These are phyloP conservation scores for Neurospora cerealis DNA, from an alignment of 495 filamentous ascomycete genomes.

Conservation along the genomic window DNA sequence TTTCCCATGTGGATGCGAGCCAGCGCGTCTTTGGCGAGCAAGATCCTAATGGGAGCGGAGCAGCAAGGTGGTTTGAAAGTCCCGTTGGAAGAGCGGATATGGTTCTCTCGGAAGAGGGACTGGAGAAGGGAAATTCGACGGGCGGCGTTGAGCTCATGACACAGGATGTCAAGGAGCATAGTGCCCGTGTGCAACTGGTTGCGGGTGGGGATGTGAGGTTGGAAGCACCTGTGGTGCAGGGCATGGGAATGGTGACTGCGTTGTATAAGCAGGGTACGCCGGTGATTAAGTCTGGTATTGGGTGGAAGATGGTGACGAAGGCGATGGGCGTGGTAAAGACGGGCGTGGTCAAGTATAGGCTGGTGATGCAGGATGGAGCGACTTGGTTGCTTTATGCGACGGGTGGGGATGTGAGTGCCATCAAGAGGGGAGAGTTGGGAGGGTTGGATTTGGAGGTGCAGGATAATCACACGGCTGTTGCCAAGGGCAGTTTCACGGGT, in stretches of 20 bases:
- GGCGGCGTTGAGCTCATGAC: slow-evolving; percentile 38
- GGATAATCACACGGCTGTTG: slow-evolving; percentile 34
- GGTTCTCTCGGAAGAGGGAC: slow-evolving; percentile 66
- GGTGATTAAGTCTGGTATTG: slow-evolving; percentile 60
- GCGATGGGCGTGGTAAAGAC: slow-evolving; percentile 42
- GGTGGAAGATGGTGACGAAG: slow-evolving; percentile 59
- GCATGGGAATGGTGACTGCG: slow-evolving; percentile 79
- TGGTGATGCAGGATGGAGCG: slow-evolving; percentile 59
- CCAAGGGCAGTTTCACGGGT: slow-evolving; percentile 46
- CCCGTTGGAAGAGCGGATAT: slow-evolving; percentile 77
- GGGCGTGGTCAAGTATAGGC: slow-evolving; percentile 69
- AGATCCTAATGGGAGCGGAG: slow-evolving; percentile 35
- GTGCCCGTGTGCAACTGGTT: slow-evolving; percentile 59
- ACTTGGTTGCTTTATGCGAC: slow-evolving; percentile 73
- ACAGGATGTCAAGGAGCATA: slow-evolving; percentile 56
- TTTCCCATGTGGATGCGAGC: slow-evolving; percentile 58
- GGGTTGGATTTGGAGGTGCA: slow-evolving; percentile 34
- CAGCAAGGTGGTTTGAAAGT: slow-evolving; percentile 63
- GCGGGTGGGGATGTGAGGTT: slow-evolving; percentile 44
- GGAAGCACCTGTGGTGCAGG: slow-evolving; percentile 78
- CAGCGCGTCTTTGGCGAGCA: slow-evolving; percentile 52
- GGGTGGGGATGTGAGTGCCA: slow-evolving; percentile 19
- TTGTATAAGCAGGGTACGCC: slow-evolving; percentile 64
- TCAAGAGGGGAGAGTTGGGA: neutral
- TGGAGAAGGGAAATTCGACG: slow-evolving; percentile 41